These are phyloP conservation scores for Daldinia vernicosa DNA, from an alignment of 495 filamentous ascomycete genomes.

Conservation along the genomic window DNA sequence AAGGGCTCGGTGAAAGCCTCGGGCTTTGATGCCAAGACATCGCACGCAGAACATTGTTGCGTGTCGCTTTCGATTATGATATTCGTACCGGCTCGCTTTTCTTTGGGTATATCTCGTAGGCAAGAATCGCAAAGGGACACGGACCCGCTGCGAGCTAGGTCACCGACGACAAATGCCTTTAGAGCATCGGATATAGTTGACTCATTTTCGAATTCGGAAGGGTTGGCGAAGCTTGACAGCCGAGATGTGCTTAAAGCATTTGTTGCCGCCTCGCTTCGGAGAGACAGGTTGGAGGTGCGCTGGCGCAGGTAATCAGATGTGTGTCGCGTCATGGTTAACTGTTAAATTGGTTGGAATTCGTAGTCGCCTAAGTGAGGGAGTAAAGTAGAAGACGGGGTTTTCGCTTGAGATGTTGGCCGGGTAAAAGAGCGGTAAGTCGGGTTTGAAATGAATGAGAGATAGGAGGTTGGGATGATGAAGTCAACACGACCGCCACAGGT, in stretches of 20 bases:
- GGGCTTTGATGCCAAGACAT: conserved; percentile 53
- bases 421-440: neutral
- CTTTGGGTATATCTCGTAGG: conserved; percentile 33
- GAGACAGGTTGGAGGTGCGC: conserved; percentile 53
- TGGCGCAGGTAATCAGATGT: conserved; percentile 53
- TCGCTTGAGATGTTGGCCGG: neutral
- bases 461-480: conserved; percentile 23
- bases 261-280: conserved; percentile 43
- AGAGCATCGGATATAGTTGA: conserved; percentile 34
- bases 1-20: conserved; percentile 84
- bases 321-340: conserved; percentile 51
- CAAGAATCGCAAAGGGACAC: conserved; percentile 37
- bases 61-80: conserved; percentile 21
- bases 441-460: neutral
- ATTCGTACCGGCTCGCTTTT: conserved; percentile 17
- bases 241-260: conserved; percentile 22
- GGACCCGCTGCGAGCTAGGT: conserved; percentile 29
- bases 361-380: neutral
- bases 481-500: neutral
- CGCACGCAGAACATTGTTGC: conserved; percentile 32
- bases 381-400: neutral
- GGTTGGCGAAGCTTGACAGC: conserved; percentile 46
- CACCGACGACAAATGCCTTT: conserved; percentile 41
- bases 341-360: neutral
- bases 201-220: conserved; percentile 42